Base-by-base conservation (phyloP, 495 filamentous ascomycete genomes). In the Aspergillus saccharolyticus region DNA sequence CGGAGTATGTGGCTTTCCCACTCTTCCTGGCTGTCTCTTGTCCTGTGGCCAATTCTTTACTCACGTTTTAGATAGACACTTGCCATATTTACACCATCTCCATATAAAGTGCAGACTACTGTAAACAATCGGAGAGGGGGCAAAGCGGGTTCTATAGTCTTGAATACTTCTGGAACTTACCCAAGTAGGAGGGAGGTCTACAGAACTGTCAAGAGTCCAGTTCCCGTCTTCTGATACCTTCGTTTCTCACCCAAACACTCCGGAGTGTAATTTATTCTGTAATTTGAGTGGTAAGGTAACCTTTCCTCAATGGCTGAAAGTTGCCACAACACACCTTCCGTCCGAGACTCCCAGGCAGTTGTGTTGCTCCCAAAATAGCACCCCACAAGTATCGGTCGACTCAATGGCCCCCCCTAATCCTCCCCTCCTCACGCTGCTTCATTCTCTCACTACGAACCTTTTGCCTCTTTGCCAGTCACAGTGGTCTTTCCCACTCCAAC, bases 301-400 rank as follows among this genome's bases (percentile, higher is more conserved):
- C 42, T 47, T 18, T 45, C 46, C 46, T 51, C 42, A 21, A 55
- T 44, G 53, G 53, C 46, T 55, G 57, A 55, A 33, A 54, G 42
- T 60, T 52, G 57, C 57, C 57, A 60, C 56, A 55, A 15, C 53
- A 39, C n/a, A n/a, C n/a, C n/a, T 5, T 44, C 22, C 45, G n/a
- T 60, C 57, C 57, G 53, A 60, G 47, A 55, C 52, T 22, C 30
- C 8, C 16, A 28, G 19, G 22, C 17, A 50, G 28, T 30, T 45
- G 51, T 57, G 19, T 33, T 24, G 19, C 52, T 51, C 59, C 59
- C 51, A 61, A 61, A 61, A 61, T 61, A 61, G 59, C 50, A 33
- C 20, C 42, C 8, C 30, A 21, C 9, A 42, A 21, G 33, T 54
- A 42, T 57, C 56, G 44, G n/a, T n/a, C n/a, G n/a, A n/a, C n/a